Percentiles rank a stretch among this genome's conserved stretches.
phyloP scores from a whole-genome alignment of 2,329 filamentous ascomycete genomes.

The Lizonia empirigonia region DNA sequence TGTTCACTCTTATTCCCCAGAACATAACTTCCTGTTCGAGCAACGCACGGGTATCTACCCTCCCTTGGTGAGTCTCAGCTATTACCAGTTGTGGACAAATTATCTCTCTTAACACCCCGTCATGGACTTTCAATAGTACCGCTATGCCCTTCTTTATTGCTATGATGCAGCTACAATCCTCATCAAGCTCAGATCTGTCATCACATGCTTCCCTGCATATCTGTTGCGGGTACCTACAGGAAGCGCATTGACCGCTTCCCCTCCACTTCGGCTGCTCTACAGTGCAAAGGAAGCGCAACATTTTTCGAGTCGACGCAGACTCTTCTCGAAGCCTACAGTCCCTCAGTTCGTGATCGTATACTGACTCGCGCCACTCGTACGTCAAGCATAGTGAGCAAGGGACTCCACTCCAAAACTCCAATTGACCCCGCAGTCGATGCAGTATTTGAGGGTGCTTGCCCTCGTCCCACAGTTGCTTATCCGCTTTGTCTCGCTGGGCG shows the following conservation, averaged over 20 bases:
- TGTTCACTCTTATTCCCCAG: slow-evolving; percentile 1
- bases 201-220: slow-evolving; percentile 2
- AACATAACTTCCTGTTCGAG: slow-evolving; percentile 4
- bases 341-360: slow-evolving; percentile 2
- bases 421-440: slow-evolving; percentile 1
- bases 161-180: slow-evolving; percentile 3
- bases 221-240: slow-evolving; percentile 2
- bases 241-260: slow-evolving; percentile 3
- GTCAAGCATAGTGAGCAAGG: slow-evolving; percentile 1
- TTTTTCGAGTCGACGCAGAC: slow-evolving; percentile 1
- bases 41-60: slow-evolving; percentile 1
- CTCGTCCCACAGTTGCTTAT: neutral
- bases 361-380: slow-evolving; percentile 2
- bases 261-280: slow-evolving; percentile 1
- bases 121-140: slow-evolving; percentile 2
- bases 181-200: neutral
- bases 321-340: slow-evolving; percentile 2
- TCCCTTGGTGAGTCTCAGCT: slow-evolving; percentile 1
- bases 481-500: slow-evolving; percentile 1
- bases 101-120: slow-evolving; percentile 3
- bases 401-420: slow-evolving; percentile 1
- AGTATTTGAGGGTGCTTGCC: slow-evolving; percentile 2
- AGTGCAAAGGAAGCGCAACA: slow-evolving; percentile 3
- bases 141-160: slow-evolving; percentile 4
- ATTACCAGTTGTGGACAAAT: slow-evolving; percentile 3